These are phyloP conservation scores for Ganoderma multipileum DNA, from an alignment of 1,284 basidiomycete genomes.

Conservation along the genomic window DNA sequence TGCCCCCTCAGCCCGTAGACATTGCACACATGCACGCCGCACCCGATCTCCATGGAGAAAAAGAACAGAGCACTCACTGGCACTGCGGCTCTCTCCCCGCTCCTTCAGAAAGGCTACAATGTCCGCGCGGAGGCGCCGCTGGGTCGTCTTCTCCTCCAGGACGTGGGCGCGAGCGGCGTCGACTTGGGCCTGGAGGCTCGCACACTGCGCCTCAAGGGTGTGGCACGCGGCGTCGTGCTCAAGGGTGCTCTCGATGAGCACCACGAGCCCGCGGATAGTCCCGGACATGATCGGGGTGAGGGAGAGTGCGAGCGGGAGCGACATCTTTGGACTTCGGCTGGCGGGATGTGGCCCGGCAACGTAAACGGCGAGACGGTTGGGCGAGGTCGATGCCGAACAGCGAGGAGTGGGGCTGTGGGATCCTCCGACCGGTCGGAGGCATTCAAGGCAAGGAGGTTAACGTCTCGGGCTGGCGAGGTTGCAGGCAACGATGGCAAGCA, in stretches of 20 bases:
- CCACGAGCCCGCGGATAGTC: constrained; percentile 26
- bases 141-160: constrained; percentile 30
- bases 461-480: not conserved
- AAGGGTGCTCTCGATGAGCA: constrained; percentile 30
- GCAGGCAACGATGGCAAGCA: not conserved
- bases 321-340: constrained; percentile 9
- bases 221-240: constrained; percentile 29
- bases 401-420: not conserved
- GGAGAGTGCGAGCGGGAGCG: constrained; percentile 16
- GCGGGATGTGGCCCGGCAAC: not conserved
- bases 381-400: not conserved
- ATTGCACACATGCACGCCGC: not conserved
- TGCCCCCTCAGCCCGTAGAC: not conserved
- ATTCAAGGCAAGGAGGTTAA: not conserved
- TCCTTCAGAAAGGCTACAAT: constrained; percentile 24
- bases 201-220: constrained; percentile 28
- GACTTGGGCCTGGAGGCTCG: constrained; percentile 20
- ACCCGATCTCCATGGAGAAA: not conserved
- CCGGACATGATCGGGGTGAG: constrained; percentile 20
- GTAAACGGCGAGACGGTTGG: not conserved
- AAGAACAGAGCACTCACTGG: constrained; percentile 13
- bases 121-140: constrained; percentile 25
- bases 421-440: not conserved
- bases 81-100: constrained; percentile 13
- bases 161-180: constrained; percentile 26